A percentile compares a stretch with the other conserved stretches of the same genome.
Evolutionary conservation across 306 rosid genomes (phyloP).

Genomic region (Fagus crenata): DNA sequence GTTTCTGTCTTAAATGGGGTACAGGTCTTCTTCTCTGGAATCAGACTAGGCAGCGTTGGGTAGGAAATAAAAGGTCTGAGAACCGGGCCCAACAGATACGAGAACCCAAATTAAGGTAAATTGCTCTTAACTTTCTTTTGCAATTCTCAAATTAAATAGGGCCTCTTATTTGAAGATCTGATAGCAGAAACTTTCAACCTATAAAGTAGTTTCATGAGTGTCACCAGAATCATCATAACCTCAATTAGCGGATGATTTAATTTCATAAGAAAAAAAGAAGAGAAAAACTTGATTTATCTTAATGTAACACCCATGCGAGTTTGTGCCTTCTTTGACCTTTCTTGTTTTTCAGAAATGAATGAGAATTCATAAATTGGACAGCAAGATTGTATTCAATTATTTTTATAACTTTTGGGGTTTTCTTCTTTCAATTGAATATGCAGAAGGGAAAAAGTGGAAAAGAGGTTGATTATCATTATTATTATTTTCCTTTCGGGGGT

Average conservation of each 20-base stretch:
- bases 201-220: not conserved
- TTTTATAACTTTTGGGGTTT: not conserved
- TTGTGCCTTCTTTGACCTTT: not conserved
- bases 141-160: not conserved
- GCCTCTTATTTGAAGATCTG: not conserved
- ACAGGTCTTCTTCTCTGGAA: conserved; percentile 93
- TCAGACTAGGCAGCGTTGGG: conserved; percentile 85
- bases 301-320: not conserved
- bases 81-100: conserved; percentile 47
- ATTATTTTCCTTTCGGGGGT: not conserved
- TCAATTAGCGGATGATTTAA: not conserved
- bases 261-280: not conserved
- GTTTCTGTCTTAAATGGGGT: conserved; percentile 18
- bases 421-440: not conserved
- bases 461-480: not conserved
- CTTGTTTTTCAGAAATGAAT: not conserved
- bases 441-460: not conserved
- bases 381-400: not conserved
- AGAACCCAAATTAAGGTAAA: conserved; percentile 82
- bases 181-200: not conserved
- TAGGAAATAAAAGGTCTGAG: conserved; percentile 60
- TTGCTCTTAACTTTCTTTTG: conserved; percentile 2
- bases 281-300: not conserved
- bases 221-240: not conserved
- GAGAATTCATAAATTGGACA: conserved; percentile 2